Percentiles rank a stretch among this genome's conserved stretches.
Conservation (phyloP, 805 yeast genomes). For the Spathaspora gorwiae region DNA sequence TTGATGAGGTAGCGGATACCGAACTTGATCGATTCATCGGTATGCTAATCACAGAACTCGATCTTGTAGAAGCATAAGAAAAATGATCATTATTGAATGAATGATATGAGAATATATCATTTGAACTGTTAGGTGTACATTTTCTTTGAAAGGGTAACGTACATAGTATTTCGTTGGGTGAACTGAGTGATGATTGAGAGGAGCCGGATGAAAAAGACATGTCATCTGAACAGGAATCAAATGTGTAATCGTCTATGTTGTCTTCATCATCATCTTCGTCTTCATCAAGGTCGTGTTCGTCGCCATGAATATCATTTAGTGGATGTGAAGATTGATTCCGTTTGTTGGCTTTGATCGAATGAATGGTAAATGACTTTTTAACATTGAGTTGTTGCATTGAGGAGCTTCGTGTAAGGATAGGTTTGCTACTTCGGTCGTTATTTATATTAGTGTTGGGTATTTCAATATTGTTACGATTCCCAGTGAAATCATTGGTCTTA, state of each 20-base stretch:
- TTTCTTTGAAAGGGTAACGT: neutral
- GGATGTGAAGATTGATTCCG: neutral
- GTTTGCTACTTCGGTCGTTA: too few species aligned
- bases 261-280: slow-evolving; percentile 1
- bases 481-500: too few species aligned
- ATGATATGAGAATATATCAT: neutral
- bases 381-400: neutral
- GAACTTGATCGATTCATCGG: neutral
- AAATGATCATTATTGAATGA: slow-evolving; percentile 1
- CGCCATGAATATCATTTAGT: neutral
- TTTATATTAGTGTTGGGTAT: too few species aligned
- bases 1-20: neutral
- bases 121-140: neutral
- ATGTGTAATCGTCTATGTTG: slow-evolving; percentile 3
- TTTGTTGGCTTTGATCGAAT: neutral
- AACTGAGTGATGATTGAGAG: neutral
- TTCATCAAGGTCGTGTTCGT: neutral
- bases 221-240: slow-evolving; percentile 4
- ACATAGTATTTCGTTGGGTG: neutral
- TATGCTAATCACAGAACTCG: slow-evolving; percentile 1
- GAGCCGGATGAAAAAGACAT: neutral
- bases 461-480: too few species aligned
- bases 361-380: slow-evolving; percentile 1
- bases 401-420: neutral
- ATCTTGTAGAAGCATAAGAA: slow-evolving; percentile 1